Base-by-base conservation (phyloP, 2,329 filamentous ascomycete genomes). In the Penicillium expansum region DNA sequence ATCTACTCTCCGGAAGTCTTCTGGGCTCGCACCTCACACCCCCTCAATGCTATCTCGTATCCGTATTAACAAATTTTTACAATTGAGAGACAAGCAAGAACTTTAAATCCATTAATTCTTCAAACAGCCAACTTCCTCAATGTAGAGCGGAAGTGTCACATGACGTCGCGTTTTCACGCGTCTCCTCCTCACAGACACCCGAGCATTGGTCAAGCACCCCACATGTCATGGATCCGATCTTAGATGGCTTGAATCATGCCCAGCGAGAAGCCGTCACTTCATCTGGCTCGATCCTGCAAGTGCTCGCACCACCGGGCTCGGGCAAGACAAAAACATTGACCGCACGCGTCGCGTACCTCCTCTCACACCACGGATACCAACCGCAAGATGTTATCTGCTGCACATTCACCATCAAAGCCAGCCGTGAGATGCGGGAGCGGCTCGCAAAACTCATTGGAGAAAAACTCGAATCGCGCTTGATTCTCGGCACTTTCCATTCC, bases 271-370 rank as follows among this genome's bases (percentile, higher is more conserved):
- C 87, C 1, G 87, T 90, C 27, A 84, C 85, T 8, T 88, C 84
- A 6, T 77, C 80, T 4, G 82, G 85, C 10, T 76, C 81, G 13
- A 80, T 86, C 2, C 69, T 87, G 3, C 84, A 87, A 68, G 83
- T 86, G 3, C 81, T 86, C 32, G 84, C 84, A 7, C 83, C 84
- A 50, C 85, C 86, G 24, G 86, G 86, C 33, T 88, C 85, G 59
- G 93, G 94, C 20, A 97, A 99, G 76, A 99, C 93, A 14, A 95
- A 97, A 74, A 97, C 94, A 0, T 81, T 99, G 52, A 96, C 92
- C 0, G 91, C 92, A 43, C 89, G 94, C 60, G 91, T 97, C 56
- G 92, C 92, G 66, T 95, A 93, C 81, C 85, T 97, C 30, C 83
- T 97, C 52, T 84, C 87, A 49, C 81, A 89, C 66, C 78, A 85